Percentiles rank a stretch among this genome's conserved stretches.
phyloP scores from a whole-genome alignment of 164 flowering plant species.

The Sextonia rubra region DNA sequence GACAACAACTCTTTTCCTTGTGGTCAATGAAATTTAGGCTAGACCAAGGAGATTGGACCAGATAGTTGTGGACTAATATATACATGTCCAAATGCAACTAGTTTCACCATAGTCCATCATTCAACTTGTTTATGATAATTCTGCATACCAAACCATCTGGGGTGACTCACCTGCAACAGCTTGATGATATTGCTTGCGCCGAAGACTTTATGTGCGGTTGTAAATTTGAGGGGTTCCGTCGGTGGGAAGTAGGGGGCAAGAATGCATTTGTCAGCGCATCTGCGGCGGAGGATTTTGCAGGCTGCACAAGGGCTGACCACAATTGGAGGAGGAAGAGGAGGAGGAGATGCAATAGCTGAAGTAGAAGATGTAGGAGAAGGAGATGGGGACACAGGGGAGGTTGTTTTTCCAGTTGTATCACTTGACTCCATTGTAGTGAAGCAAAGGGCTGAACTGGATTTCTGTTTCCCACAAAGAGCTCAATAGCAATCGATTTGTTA shows the following conservation, averaged over 20 bases:
- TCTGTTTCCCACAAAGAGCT: not conserved
- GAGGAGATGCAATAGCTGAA: constrained; percentile 16
- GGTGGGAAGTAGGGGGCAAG: constrained; percentile 81
- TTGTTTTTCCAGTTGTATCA: constrained; percentile 12
- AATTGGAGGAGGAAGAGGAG: constrained; percentile 14
- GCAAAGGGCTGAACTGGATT: not conserved
- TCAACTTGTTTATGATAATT: not conserved
- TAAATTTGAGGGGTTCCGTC: constrained; percentile 66
- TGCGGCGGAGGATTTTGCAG: constrained; percentile 71
- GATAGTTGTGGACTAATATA: not conserved
- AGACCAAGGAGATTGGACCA: not conserved
- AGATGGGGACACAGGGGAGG: constrained; percentile 4
- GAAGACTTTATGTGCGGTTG: constrained; percentile 73
- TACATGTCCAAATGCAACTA: not conserved
- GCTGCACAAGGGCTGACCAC: constrained; percentile 72
- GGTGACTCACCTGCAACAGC: constrained; percentile 51
- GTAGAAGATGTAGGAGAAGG: constrained; percentile 10
- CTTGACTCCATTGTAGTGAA: constrained; percentile 11
- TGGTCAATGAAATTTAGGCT: not conserved
- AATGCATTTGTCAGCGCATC: constrained; percentile 63
- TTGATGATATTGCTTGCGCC: constrained; percentile 87
- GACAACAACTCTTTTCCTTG: not conserved
- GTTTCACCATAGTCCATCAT: not conserved
- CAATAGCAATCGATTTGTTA: not conserved
- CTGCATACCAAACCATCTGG: not conserved